These are phyloP conservation scores for Neurospora sp. DNA, from an alignment of 495 filamentous ascomycete species.

Conservation along the genomic window DNA sequence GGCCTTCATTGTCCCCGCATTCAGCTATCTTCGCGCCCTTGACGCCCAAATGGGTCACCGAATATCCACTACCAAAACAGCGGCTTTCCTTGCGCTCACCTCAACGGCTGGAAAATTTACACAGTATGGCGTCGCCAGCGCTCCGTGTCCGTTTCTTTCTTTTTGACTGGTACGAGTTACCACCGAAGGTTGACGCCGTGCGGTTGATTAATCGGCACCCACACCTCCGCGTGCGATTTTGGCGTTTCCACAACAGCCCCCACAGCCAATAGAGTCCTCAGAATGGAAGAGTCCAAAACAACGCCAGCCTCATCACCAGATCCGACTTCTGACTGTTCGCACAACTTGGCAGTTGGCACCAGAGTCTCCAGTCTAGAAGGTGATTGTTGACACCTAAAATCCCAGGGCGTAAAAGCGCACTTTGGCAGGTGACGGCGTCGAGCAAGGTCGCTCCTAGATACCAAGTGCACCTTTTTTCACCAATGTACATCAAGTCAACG, in stretches of 20 bases:
- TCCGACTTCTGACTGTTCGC: background rate
- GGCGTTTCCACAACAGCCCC: background rate
- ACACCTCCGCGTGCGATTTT: conserved; percentile 1
- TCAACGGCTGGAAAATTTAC: background rate
- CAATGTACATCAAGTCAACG: background rate
- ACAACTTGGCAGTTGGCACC: background rate
- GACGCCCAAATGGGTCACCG: conserved; percentile 11
- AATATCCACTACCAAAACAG: conserved; percentile 3
- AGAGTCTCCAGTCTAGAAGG: background rate
- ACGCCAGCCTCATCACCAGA: background rate
- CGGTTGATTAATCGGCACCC: conserved; percentile 4
- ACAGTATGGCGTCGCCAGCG: background rate
- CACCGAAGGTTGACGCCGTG: background rate
- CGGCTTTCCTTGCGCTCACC: background rate
- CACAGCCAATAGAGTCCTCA: background rate
- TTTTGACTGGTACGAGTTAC: background rate
- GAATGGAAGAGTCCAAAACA: background rate
- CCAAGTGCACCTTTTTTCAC: background rate
- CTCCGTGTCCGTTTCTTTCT: background rate
- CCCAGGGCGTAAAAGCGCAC: background rate
- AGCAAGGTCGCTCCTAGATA: background rate
- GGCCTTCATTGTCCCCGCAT: background rate
- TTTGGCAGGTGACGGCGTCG: background rate
- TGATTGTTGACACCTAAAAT: background rate
- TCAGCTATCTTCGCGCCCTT: background rate